Base-by-base conservation (phyloP, 164 flowering plant species). In the Cinnamomum micranthum region DNA sequence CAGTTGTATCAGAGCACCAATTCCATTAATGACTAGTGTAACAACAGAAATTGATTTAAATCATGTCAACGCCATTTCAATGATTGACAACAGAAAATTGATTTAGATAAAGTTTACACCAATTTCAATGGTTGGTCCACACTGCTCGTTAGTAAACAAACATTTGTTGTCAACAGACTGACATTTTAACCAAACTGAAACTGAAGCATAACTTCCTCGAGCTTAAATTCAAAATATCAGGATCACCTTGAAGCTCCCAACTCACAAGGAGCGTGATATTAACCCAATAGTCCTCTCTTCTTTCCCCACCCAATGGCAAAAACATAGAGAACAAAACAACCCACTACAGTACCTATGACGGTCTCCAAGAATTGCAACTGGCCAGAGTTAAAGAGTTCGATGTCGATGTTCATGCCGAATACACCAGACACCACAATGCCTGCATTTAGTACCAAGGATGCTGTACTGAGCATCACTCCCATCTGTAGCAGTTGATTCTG, bases 401-500 rank as follows among this genome's bases (percentile, higher is more conserved):
- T 83, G 0, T 31, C 20, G 28, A 84, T 78, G 76, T 85, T 85
- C 85, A 85, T 84, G 15, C 85, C 84, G 66, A 84, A 78, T n/a
- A 83, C 1, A 47, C 82, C 80, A n/a, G 77, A 81, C 60, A 82
- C 82, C 27, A 81, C 84, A 69, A 80, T 84, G 33, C 79, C 83
- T 1, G 78, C 84, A 68, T 73, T 85, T 28, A 82, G 14, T 17
- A 85, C 64, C 68, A 85, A 70, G 68, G 73, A 84, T 59, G 81
- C 84, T 23, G 85, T 79, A 52, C 79, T 80, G 24, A 85, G 82
- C 79, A 80, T 76, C 59, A 85, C 88, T 72, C 86, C 88, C 88
- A 84, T 84, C 68, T 85, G 85, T 50, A 85, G 77, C 33, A 85
- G 82, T 68, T 85, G 88, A 75, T 85, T 85, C 79, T 85, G 88